Conservation (phyloP, 129 eudicot genomes). For the Flaveria sonorensis region DNA sequence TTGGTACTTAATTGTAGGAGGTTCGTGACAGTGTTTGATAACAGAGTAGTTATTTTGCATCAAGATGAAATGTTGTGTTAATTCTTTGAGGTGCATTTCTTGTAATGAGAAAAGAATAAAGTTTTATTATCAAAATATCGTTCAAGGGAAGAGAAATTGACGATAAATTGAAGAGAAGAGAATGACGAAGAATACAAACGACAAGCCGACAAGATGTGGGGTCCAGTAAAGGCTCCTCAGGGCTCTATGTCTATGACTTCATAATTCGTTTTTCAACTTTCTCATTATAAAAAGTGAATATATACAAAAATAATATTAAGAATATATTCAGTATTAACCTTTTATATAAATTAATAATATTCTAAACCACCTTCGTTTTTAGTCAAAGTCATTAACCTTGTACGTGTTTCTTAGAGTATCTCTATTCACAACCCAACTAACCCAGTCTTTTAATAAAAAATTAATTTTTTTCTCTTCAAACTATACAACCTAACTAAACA, state of each 20-base stretch:
- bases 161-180: constrained; percentile 15
- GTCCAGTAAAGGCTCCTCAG: constrained; percentile 38
- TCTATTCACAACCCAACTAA: too few species aligned
- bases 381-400: background rate
- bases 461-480: too few species aligned
- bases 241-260: constrained; percentile 40
- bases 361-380: background rate
- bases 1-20: too few species aligned
- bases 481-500: too few species aligned
- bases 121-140: constrained; percentile 20
- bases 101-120: background rate
- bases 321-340: background rate
- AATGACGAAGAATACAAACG: constrained; percentile 56
- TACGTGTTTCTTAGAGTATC: background rate
- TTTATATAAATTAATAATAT: background rate
- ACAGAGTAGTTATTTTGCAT: too few species aligned
- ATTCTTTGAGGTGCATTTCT: too few species aligned
- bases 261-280: background rate
- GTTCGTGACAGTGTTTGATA: too few species aligned
- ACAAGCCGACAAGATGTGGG: constrained; percentile 88
- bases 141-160: constrained; percentile 21
- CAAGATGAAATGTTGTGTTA: too few species aligned
- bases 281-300: background rate
- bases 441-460: too few species aligned
- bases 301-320: background rate